A percentile compares a stretch with the other conserved stretches of the same genome.
phyloP scores from a whole-genome alignment of 2,329 filamentous ascomycete genomes.

The Epichloe scottii region DNA sequence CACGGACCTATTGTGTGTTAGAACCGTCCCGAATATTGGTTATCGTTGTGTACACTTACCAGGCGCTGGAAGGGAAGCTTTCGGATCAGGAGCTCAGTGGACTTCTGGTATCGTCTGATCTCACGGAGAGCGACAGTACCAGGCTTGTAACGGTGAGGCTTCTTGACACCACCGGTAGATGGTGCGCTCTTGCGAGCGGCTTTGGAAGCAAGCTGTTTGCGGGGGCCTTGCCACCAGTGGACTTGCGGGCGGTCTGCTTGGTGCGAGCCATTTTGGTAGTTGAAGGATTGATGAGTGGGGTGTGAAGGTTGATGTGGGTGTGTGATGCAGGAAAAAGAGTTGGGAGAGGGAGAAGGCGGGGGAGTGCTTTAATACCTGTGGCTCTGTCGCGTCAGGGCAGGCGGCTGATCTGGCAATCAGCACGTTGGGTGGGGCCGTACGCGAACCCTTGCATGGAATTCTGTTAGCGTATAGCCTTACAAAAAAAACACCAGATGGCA shows the following conservation, averaged over 20 bases:
- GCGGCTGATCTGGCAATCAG: slow-evolving; percentile 25
- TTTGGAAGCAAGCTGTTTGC: slow-evolving; percentile 99
- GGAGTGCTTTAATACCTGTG: slow-evolving; percentile 30
- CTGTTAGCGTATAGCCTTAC: not conserved
- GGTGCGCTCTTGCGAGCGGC: slow-evolving; percentile 93
- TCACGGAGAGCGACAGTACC: slow-evolving; percentile 96
- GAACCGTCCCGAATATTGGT: not conserved
- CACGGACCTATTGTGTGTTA: slow-evolving; percentile 49
- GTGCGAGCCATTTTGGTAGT: slow-evolving; percentile 46
- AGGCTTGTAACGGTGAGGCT: slow-evolving; percentile 83
- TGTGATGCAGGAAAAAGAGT: slow-evolving; percentile 30
- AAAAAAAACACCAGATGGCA: not conserved
- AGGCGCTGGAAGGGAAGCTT: slow-evolving; percentile 97
- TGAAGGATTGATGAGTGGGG: slow-evolving; percentile 17
- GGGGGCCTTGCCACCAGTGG: slow-evolving; percentile 65
- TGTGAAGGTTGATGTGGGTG: slow-evolving; percentile 15
- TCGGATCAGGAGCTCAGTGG: slow-evolving; percentile 87
- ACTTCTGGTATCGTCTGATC: slow-evolving; percentile 97
- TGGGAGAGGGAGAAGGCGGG: slow-evolving; percentile 27
- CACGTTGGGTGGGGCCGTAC: slow-evolving; percentile 10
- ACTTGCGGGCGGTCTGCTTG: slow-evolving; percentile 62
- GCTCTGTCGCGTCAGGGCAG: slow-evolving; percentile 15
- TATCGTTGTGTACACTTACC: slow-evolving; percentile 31
- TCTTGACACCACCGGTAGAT: slow-evolving; percentile 94
- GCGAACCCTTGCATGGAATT: slow-evolving; percentile 11